Evolutionary conservation across 2,329 filamentous ascomycete genomes (phyloP).

Genomic region (Calycina marina): DNA sequence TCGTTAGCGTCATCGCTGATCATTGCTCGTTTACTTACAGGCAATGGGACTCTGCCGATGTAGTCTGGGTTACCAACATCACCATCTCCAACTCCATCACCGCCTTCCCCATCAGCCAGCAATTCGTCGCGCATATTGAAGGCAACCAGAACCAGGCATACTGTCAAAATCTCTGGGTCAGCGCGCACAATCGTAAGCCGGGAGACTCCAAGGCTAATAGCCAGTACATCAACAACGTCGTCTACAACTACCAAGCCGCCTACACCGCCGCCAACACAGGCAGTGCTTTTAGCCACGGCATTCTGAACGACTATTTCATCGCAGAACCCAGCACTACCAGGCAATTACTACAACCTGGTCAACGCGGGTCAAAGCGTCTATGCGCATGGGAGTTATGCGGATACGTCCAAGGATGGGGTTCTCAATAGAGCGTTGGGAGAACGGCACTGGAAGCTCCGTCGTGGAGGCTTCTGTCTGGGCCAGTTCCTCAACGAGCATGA

Average conservation of each 20-base stretch:
- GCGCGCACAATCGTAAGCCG: slow-evolving; percentile 41
- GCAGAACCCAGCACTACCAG: slow-evolving; percentile 34
- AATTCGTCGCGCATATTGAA: slow-evolving; percentile 37
- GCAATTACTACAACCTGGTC: slow-evolving; percentile 41
- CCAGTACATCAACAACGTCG: slow-evolving; percentile 34
- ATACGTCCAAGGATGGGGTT: slow-evolving; percentile 32
- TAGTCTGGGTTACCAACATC: slow-evolving; percentile 14
- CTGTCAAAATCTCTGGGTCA: slow-evolving; percentile 37
- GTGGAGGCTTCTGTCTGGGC: slow-evolving; percentile 15
- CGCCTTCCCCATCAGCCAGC: slow-evolving; percentile 29
- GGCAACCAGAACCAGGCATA: slow-evolving; percentile 37
- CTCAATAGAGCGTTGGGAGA: slow-evolving; percentile 27
- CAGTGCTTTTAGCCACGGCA: slow-evolving; percentile 33
- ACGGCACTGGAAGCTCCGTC: slow-evolving; percentile 8
- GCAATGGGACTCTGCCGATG: slow-evolving; percentile 38
- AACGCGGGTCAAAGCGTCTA: slow-evolving; percentile 38
- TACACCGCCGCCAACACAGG: slow-evolving; percentile 33
- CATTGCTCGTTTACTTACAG: slow-evolving; percentile 39
- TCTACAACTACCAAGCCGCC: slow-evolving; percentile 41
- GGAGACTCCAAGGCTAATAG: slow-evolving; percentile 43
- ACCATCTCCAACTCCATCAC: slow-evolving; percentile 8
- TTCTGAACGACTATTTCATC: slow-evolving; percentile 43
- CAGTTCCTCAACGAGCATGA: slow-evolving; percentile 10
- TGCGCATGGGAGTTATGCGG: slow-evolving; percentile 36
- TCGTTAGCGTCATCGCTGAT: slow-evolving; percentile 44